These are phyloP conservation scores for Micractinium conductrix DNA, from an alignment of 139 green algal genomes.

Conservation along the genomic window DNA sequence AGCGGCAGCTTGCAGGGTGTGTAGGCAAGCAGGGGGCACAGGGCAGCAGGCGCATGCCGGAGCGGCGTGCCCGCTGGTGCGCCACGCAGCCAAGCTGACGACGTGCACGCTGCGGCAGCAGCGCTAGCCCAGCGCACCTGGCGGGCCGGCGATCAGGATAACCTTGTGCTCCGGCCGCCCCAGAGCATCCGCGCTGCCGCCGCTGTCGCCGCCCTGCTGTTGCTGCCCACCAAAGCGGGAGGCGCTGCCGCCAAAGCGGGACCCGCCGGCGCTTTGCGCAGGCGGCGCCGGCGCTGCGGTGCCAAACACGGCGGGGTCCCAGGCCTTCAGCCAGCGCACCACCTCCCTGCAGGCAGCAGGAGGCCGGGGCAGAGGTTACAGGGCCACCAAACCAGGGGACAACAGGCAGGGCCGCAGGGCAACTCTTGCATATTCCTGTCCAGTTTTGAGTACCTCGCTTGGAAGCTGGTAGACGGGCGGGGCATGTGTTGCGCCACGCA, in stretches of 20 bases:
- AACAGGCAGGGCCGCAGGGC: too few relatives aligned
- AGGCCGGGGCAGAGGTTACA: not conserved
- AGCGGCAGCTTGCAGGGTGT: not conserved
- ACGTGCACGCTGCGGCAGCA: not conserved
- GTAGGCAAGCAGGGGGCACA: not conserved
- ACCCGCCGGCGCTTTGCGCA: too few relatives aligned
- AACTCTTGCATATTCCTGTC: too few relatives aligned
- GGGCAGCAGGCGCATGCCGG: not conserved
- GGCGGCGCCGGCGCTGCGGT: not conserved
- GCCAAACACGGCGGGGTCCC: constrained; percentile 80
- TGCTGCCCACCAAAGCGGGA: not conserved
- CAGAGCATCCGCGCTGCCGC: constrained; percentile 9
- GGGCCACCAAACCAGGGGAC: too few relatives aligned
- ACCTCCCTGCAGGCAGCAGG: constrained; percentile 37
- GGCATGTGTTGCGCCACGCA: too few relatives aligned
- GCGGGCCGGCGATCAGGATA: constrained; percentile 62
- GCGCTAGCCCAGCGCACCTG: constrained; percentile 33
- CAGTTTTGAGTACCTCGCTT: too few relatives aligned
- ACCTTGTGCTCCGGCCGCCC: constrained; percentile 56
- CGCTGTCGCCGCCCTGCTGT: not conserved
- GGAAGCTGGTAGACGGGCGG: too few relatives aligned
- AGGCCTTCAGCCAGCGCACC: constrained; percentile 84
- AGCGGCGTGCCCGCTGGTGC: not conserved
- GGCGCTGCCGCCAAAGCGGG: not conserved
- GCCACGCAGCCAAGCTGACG: not conserved